Base-by-base conservation (phyloP, 441 rosid genomes). In the Oxalis stricta region DNA sequence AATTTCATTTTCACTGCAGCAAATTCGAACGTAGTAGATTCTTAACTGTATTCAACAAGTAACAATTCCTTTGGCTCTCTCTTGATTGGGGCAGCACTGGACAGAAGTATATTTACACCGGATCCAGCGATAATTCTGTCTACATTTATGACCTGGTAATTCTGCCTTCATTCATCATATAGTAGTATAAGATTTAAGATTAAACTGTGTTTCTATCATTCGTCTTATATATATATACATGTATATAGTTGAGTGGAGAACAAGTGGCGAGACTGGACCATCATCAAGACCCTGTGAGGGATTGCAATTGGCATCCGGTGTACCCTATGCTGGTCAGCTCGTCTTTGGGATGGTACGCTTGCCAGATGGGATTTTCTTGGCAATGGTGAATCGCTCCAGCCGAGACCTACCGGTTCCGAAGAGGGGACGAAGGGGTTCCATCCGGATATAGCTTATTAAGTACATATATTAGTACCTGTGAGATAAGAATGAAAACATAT, bases 271-370 rank as follows among this genome's bases (percentile, higher is more conserved):
- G 31, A 38, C 64, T 78, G 3, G 53, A 60, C 18, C 57, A 60
- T 50, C 94, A 86, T 15, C 57, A 38, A 9, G 67, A 56, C 26
- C 75, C 83, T 5, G 80, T 83, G 12, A 77, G 96, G 60, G 96
- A 86, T 60, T 83, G 92, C 56, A 80, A 73, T 44, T 86, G 96
- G 96, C 96, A 83, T 51, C 96, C 96, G 0, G 16, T 48, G 52
- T 69, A 80, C 51, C 96, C 92, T 0, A 67, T 63, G 53, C 49
- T 86, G 11, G 61, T 86, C 33, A 86, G 77, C 59, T 86, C 94
- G 31, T 80, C 96, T 0, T n/a, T 86, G 96, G 96, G 96, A 83
- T 2, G 77, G 88, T 16, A 48, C 42, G 28, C 58, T 83, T 42
- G 78, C 65, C 18, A 76, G 62, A 66, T 86, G 96, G 96, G 92